Base-by-base conservation (phyloP, 345 rosid genomes). In the Nephelium lappaceum region DNA sequence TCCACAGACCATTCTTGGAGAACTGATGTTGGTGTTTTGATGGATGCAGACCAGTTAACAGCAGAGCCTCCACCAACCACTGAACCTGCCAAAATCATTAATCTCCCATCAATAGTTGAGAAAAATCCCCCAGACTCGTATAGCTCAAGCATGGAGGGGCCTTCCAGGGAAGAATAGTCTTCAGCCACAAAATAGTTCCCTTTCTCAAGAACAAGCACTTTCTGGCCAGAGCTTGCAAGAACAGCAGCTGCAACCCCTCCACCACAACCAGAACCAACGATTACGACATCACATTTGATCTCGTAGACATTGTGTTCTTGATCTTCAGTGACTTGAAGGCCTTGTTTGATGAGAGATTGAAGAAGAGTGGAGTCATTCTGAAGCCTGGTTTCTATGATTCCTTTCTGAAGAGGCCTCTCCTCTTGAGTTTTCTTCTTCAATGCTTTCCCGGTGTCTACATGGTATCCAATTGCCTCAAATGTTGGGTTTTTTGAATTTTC, bases 171-270 rank as follows among this genome's bases (percentile, higher is more conserved):
- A 4, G 95, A 81, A 78, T 89, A 88, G 73, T 89, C 92, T 74
- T 74, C 76, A 0, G 93, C 67, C 0, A 73, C 88, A 57, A 87
- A 91, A 78, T 91, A 91, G 84, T 90, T 91, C 25, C 91, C 93
- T 84, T 91, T 91, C 83, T 91, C 95, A 19, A 91, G 77, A 71
- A 91, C 90, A 25, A 91, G 53, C 21, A 89, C 93, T 38, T 76
- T 91, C 27, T 74, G 88, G 23, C 95, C 95, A 2, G 91, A 86
- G 49, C 78, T 86, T 66, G 93, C 95, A 47, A 91, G 92, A 75
- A 83, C 80, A 38, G 90, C 89, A n/a, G 93, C 95, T 63, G 95
- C 93, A 73, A 90, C 92, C 8, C 90, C 95, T 75, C 93, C 93
- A 11, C 95, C 93, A 9, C 93, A 88, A 62, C 93, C 92, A 9